Base-by-base conservation (phyloP, 2,329 filamentous ascomycete species). In the Chrysoporthe austroafricana region DNA sequence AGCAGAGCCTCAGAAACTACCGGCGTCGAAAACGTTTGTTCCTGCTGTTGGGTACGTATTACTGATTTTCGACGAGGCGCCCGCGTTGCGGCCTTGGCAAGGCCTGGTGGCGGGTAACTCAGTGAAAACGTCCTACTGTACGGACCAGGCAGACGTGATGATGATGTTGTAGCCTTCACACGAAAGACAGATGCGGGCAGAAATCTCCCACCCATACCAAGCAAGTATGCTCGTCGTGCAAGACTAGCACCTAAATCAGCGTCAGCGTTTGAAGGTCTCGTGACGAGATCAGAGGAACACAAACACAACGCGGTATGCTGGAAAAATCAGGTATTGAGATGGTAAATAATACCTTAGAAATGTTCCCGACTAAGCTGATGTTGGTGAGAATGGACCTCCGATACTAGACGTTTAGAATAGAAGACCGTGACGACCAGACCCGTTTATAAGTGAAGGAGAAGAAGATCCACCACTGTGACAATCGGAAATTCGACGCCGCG, bases 391-490 rank as follows among this genome's bases (percentile, higher is more conserved):
- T 32, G 50, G 32, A 54, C 1, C 11, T 54, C 8, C 11, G 32
- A 26, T 26, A 54, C 32, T 21, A 54, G 50, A 14, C 26, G 21
- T 21, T 54, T 26, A 26, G 32, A 16, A 32, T 5, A 32, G 32
- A 14, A 5, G 11, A 32, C 11, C 26, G 16, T 32, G 26, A 54
- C 14, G 50, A 32, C 32, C 21, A 54, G 26, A 16, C 21, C 13
- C 14, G 50, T 32, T 34, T 54, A 34, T 61, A 61, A 61, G 59
- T 61, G n/a, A 34, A 46, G 18, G 16, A 9, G 7, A 8, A 32
- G 7, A 48, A 61, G 59, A 61, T 61, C 43, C 59, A 48, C 59
- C 36, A n/a, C 13, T 2, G 36, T 26, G n/a, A n/a, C 39, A 21
- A n/a, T 54, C 14, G 21, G 26, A 36, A 57, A 34, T 14, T 57